A percentile compares a stretch with the other conserved stretches of the same genome.
Evolutionary conservation across 352 stramenopile genomes (phyloP).

Genomic region (Phytopythium litorale): DNA sequence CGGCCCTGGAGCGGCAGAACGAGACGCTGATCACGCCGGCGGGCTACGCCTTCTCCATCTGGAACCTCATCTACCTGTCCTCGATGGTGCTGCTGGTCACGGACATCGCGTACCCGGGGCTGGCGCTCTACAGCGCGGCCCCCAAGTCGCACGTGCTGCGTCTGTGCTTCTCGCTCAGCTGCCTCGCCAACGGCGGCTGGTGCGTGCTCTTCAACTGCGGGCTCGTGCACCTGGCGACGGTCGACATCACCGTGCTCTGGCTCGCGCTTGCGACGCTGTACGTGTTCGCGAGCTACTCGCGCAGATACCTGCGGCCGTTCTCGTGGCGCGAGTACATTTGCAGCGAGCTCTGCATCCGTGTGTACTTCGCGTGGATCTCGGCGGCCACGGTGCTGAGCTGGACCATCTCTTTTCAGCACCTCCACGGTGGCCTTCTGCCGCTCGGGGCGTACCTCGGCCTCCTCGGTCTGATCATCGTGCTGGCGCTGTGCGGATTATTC

Average conservation of each 20-base stretch:
- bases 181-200: constrained; percentile 45
- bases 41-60: constrained; percentile 57
- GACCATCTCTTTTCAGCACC: constrained; percentile 41
- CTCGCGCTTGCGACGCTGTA: constrained; percentile 58
- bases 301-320: constrained; percentile 31
- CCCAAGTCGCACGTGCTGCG: constrained; percentile 34
- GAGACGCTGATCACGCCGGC: constrained; percentile 58
- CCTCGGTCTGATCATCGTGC: constrained; percentile 39
- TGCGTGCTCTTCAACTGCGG: constrained; percentile 44
- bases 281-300: constrained; percentile 54
- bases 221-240: constrained; percentile 30
- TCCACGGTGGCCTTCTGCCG: constrained; percentile 29
- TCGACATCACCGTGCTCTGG: constrained; percentile 58
- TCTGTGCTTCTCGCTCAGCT: constrained; percentile 41
- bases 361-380: constrained; percentile 70
- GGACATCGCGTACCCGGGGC: constrained; percentile 44
- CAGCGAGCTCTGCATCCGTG: constrained; percentile 54
- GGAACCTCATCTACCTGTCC: constrained; percentile 63
- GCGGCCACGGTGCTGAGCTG: constrained; percentile 48
- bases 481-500: constrained; percentile 37
- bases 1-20: constrained; percentile 20
- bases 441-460: constrained; percentile 41
- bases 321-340: constrained; percentile 50
- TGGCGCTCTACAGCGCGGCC: constrained; percentile 46
- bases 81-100: constrained; percentile 48